phyloP scores from a whole-genome alignment of 73 alveolate genomes.

The Breviolum minutum region DNA sequence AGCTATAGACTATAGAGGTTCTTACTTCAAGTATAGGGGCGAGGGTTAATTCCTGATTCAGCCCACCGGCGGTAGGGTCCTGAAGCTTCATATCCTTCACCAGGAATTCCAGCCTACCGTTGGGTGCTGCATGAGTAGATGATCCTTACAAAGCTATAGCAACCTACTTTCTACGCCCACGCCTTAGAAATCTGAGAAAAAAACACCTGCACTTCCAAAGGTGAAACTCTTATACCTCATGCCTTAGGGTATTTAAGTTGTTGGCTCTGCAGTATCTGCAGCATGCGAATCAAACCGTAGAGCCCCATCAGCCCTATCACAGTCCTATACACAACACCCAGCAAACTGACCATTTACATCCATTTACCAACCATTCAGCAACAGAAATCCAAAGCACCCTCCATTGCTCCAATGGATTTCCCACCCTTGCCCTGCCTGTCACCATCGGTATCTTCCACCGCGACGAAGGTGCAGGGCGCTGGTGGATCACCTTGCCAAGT shows the following conservation, averaged over 20 bases:
- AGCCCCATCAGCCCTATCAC: not conserved
- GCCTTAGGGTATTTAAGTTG: too few relatives aligned
- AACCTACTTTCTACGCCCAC: too few relatives aligned
- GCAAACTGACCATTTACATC: too few relatives aligned
- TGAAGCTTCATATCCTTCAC: constrained; percentile 58
- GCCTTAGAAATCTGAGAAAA: too few relatives aligned
- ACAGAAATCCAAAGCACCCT: not conserved
- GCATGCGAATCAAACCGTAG: not conserved
- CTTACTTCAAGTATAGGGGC: too few relatives aligned
- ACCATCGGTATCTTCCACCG: constrained; percentile 80
- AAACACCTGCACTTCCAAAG: too few relatives aligned
- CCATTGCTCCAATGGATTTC: not conserved
- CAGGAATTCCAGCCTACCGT: constrained; percentile 61
- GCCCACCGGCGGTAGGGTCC: constrained; percentile 22
- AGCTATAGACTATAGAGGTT: too few relatives aligned
- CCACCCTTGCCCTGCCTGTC: constrained; percentile 1
- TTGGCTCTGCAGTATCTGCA: too few relatives aligned
- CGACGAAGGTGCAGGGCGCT: not conserved
- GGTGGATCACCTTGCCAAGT: constrained; percentile 55
- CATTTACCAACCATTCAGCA: too few relatives aligned
- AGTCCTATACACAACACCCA: not conserved
- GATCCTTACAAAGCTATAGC: not conserved
- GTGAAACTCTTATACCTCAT: too few relatives aligned
- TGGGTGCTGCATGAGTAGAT: not conserved
- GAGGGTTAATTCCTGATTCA: too few relatives aligned